Evolutionary conservation across 805 yeast genomes (phyloP), one percentile per base, ranked within the genome.

Genomic region (Geotrichum ghanense): DNA sequence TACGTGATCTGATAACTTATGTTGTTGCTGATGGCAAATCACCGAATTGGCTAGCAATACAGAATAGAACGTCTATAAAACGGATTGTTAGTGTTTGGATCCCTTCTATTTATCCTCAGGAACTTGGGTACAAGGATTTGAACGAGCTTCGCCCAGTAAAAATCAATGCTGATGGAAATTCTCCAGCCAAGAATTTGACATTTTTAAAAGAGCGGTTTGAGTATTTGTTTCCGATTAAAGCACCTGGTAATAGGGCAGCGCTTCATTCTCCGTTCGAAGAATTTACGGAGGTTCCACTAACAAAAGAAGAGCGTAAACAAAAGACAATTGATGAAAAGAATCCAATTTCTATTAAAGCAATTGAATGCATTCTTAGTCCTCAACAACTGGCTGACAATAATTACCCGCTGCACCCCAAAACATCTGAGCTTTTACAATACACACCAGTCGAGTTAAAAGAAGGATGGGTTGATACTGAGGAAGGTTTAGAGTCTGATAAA

Each of bases 191-290:
- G 1, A 50, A 24, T 49, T 60, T 70, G 43, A 45, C 61, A 1
- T 66, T 68, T 44, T 61, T 78, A 44, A 47, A 61, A 3, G 51
- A 62, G 0, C 58, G 61, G 2, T 81, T 79, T 53, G 56, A 61
- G 0, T 53, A 64, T 24, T 56, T 70, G 10, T 60, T 79, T 43
- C 81, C 81, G 0, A 63, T 81, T 1, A 57, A 62, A 22, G 69
- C 79, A 3, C 94, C 95, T 0, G 95, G 95, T 0, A 72, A 78
- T 2, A 73, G 72, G 51, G 76, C 72, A 39, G 70, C 74, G 7
- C 59, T 77, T 27, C 77, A 67, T 56, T 79, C 79, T 43, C 73
- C 78, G 14, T 67, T 73, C 45, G 71, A 70, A 41, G 70, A 83
- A 1, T 71, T 87, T 41, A 66, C 77, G 14, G 71, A 71, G 46